A percentile compares a stretch with the other conserved stretches of the same genome.
phyloP scores from a whole-genome alignment of 768 basidiomycete species.

The Trametes sanguinea region DNA sequence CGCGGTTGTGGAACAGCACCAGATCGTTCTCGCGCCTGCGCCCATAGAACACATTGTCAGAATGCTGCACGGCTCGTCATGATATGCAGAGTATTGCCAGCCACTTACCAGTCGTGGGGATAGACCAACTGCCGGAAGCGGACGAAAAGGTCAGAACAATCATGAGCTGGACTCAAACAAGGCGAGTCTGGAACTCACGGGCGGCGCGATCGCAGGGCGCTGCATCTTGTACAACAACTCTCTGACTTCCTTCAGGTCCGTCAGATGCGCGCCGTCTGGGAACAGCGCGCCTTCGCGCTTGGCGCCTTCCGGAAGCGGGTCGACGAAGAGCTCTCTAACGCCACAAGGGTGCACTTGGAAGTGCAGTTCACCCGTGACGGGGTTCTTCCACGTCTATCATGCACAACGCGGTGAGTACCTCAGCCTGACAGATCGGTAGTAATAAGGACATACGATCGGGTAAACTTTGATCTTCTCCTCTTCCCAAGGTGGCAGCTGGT shows the following conservation, averaged over 20 bases:
- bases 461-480: conserved; percentile 72
- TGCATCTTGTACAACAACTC: conserved; percentile 83
- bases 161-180: conserved; percentile 1
- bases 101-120: conserved; percentile 76
- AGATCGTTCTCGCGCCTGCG: conserved; percentile 63
- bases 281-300: conserved; percentile 66
- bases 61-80: conserved; percentile 9
- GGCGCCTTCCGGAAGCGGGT: conserved; percentile 67
- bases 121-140: conserved; percentile 62
- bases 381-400: conserved; percentile 48
- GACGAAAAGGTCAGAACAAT: conserved; percentile 1
- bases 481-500: conserved; percentile 79
- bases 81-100: no score
- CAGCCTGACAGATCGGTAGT: not conserved
- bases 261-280: conserved; percentile 81
- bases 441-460: conserved; percentile 52
- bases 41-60: not conserved
- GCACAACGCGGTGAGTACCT: not conserved
- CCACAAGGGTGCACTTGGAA: conserved; percentile 91
- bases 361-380: conserved; percentile 77
- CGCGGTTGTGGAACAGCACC: conserved; percentile 85
- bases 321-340: conserved; percentile 62
- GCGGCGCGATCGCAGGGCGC: conserved; percentile 83
- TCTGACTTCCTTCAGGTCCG: conserved; percentile 70
- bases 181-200: conserved; percentile 41